A percentile compares a stretch with the other conserved stretches of the same genome.
phyloP scores from a whole-genome alignment of 2,329 filamentous ascomycete genomes.

The Exutisphaerella laricina region DNA sequence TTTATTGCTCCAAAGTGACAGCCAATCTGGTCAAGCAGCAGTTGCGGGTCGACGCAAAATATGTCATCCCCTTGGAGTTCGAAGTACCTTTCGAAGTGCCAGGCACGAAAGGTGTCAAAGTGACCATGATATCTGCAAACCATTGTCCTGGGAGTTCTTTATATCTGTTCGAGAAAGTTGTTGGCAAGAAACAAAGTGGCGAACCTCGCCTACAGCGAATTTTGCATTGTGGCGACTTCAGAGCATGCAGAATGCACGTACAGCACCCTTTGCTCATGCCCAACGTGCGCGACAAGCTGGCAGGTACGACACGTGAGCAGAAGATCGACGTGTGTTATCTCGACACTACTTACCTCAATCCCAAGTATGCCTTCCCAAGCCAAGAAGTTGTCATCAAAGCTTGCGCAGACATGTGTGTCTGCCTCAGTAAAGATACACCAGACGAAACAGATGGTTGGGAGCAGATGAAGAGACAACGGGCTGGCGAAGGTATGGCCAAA shows the following conservation, averaged over 20 bases:
- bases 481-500: conserved; percentile 56
- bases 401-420: conserved; percentile 82
- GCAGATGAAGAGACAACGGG: conserved; percentile 50
- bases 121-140: conserved; percentile 95
- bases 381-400: conserved; percentile 83
- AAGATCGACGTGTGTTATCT: conserved; percentile 94
- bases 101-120: conserved; percentile 71
- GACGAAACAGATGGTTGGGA: conserved; percentile 55
- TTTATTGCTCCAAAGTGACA: conserved; percentile 92
- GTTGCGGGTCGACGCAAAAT: conserved; percentile 77
- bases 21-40: conserved; percentile 84
- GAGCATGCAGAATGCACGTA: conserved; percentile 80
- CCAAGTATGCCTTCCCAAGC: conserved; percentile 87
- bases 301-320: conserved; percentile 69
- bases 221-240: conserved; percentile 91
- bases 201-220: conserved; percentile 64
- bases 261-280: conserved; percentile 76
- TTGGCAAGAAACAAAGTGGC: conserved; percentile 54
- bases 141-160: conserved; percentile 94
- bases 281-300: conserved; percentile 62
- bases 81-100: conserved; percentile 74
- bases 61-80: conserved; percentile 79
- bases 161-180: conserved; percentile 80
- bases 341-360: conserved; percentile 94
- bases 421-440: conserved; percentile 60